A percentile compares a stretch with the other conserved stretches of the same genome.
Conservation (phyloP, 495 filamentous ascomycete species). For the Penicillium paxilli region DNA sequence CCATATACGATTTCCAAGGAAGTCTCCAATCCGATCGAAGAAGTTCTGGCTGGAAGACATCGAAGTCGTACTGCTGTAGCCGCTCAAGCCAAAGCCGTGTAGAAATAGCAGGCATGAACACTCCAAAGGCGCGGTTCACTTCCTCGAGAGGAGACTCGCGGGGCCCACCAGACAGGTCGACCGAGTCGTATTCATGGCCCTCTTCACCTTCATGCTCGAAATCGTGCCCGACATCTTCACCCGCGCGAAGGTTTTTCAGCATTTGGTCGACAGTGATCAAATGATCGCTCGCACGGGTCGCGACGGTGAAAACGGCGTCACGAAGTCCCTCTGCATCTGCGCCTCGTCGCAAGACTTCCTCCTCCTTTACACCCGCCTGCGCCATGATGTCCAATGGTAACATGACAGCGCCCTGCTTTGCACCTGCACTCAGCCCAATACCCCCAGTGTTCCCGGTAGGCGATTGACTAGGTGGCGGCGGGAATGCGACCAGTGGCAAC, state of each 20-base stretch:
- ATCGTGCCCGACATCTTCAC: slow-evolving; percentile 73
- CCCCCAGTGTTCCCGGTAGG: slow-evolving; percentile 34
- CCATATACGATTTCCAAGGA: slow-evolving; percentile 82
- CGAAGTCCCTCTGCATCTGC: slow-evolving; percentile 72
- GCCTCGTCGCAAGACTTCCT: slow-evolving; percentile 83
- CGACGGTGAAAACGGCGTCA: slow-evolving; percentile 89
- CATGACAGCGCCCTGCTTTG: slow-evolving; percentile 64
- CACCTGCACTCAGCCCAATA: slow-evolving; percentile 23
- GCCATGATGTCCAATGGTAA: slow-evolving; percentile 92
- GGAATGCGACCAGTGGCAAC: slow-evolving; percentile 79
- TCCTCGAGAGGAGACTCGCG: slow-evolving; percentile 51
- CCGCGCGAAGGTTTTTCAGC: slow-evolving; percentile 73
- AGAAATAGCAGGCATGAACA: slow-evolving; percentile 76
- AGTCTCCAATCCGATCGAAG: slow-evolving; percentile 79
- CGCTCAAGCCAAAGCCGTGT: slow-evolving; percentile 75
- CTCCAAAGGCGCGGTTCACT: slow-evolving; percentile 68
- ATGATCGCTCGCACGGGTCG: slow-evolving; percentile 92
- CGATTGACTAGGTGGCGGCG: slow-evolving; percentile 59
- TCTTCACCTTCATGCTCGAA: slow-evolving; percentile 83
- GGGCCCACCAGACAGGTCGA: slow-evolving; percentile 12
- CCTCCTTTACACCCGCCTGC: slow-evolving; percentile 72
- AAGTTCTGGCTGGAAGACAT: slow-evolving; percentile 68
- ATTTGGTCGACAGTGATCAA: slow-evolving; percentile 91
- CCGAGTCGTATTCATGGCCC: slow-evolving; percentile 62
- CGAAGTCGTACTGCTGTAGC: slow-evolving; percentile 78